Evolutionary conservation across 805 yeast genomes (phyloP).

Genomic region (Kluyveromyces lactis): DNA sequence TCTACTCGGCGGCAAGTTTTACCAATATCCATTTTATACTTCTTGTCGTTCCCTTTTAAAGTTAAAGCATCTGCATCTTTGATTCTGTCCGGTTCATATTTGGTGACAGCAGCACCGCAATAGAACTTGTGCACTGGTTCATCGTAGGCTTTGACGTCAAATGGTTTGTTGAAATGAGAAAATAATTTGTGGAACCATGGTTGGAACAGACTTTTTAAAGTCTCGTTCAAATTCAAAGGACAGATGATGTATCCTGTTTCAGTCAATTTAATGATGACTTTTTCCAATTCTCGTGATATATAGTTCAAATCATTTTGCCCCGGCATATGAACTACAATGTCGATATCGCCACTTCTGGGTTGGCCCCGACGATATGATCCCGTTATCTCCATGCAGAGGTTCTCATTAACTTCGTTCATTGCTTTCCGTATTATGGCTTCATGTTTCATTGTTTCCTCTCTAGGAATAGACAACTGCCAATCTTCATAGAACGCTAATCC

Average conservation of each 20-base stretch:
- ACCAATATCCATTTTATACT: neutral
- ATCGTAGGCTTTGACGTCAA: neutral
- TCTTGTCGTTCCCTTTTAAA: neutral
- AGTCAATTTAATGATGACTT: conserved; percentile 12
- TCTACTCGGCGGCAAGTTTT: conserved; percentile 25
- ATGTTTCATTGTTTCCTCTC: conserved; percentile 22
- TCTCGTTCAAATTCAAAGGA: conserved; percentile 11
- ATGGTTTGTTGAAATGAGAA: conserved; percentile 1
- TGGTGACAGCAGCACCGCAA: conserved; percentile 5
- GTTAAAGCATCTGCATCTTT: neutral
- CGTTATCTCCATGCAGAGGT: conserved; percentile 18
- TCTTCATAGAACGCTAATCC: conserved; percentile 29
- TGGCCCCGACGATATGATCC: conserved; percentile 26
- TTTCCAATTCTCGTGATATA: conserved; percentile 16
- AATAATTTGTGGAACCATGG: conserved; percentile 2
- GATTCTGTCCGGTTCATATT: neutral
- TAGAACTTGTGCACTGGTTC: conserved; percentile 7
- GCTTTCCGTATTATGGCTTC: conserved; percentile 12
- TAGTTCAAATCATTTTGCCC: conserved; percentile 18
- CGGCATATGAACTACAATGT: conserved; percentile 22
- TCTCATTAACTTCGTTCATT: conserved; percentile 13
- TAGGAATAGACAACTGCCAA: conserved; percentile 19
- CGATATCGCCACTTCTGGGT: conserved; percentile 24
- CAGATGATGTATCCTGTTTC: conserved; percentile 19
- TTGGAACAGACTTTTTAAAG: conserved; percentile 4